Conservation (phyloP, 768 basidiomycete genomes). For the Auricularia sp. region DNA sequence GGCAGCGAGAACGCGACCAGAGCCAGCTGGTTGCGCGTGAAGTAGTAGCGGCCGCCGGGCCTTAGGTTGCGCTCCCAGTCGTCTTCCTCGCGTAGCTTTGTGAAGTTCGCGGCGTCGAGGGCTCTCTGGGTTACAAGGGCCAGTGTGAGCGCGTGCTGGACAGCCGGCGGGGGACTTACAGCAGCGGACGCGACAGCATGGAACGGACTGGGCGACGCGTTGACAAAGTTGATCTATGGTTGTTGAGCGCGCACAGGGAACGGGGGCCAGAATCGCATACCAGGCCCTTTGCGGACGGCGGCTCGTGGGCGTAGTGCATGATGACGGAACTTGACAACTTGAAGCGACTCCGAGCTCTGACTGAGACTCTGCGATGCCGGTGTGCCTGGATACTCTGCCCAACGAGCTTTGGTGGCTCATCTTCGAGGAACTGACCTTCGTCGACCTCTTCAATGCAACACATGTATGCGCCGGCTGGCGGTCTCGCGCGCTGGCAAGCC, state of each 20-base stretch:
- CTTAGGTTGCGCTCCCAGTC: constrained; percentile 34
- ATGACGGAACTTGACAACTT: background rate
- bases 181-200: constrained; percentile 76
- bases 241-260: background rate
- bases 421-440: no score
- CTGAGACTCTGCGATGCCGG: no score
- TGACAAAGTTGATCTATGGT: constrained; percentile 45
- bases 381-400: background rate
- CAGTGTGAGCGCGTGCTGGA: background rate
- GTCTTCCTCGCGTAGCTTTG: constrained; percentile 39
- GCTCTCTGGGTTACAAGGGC: background rate
- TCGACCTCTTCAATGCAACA: no score
- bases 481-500: no score
- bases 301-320: background rate
- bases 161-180: constrained; percentile 16
- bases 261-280: background rate
- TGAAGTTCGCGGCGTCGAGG: background rate
- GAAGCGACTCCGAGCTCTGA: background rate
- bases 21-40: constrained; percentile 35
- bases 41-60: constrained; percentile 50
- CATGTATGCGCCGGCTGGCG: no score
- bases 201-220: constrained; percentile 88
- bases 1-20: constrained; percentile 71
- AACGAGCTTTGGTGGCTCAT: no score
- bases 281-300: background rate